A percentile compares a stretch with the other conserved stretches of the same genome.
Conservation (phyloP, 1,284 basidiomycete species). For the Rhodotorula sp. region DNA sequence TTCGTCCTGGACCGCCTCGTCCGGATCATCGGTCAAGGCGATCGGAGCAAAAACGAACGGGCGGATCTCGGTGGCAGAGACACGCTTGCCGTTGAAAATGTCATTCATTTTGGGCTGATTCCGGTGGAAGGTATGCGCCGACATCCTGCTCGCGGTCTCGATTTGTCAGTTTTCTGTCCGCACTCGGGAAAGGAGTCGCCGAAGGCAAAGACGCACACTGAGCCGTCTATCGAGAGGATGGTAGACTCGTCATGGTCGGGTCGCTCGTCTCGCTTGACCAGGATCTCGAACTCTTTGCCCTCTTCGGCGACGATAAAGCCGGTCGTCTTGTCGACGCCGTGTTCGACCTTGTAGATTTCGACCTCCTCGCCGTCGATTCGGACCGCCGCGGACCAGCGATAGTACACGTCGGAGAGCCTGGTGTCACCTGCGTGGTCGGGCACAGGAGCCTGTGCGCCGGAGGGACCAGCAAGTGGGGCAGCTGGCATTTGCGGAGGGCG, state of each 20-base stretch:
- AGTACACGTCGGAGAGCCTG: neutral
- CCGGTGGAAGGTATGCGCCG: too few relatives aligned
- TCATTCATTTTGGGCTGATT: too few relatives aligned
- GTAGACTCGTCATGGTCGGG: neutral
- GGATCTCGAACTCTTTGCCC: conserved; percentile 7
- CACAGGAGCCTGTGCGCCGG: neutral
- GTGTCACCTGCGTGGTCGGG: neutral
- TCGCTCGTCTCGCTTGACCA: too few relatives aligned
- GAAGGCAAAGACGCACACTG: neutral
- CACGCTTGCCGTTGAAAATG: neutral
- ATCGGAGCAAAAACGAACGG: conserved; percentile 22
- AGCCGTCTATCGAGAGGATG: neutral
- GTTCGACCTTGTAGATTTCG: conserved; percentile 14
- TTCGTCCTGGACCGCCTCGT: conserved; percentile 17
- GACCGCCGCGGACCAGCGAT: neutral
- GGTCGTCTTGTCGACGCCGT: neutral
- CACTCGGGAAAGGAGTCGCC: too few relatives aligned
- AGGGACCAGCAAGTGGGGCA: neutral
- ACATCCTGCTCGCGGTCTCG: too few relatives aligned
- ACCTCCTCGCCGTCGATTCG: conserved; percentile 3
- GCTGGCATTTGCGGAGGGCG: neutral
- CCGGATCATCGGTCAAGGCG: conserved; percentile 26
- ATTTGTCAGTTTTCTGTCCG: neutral
- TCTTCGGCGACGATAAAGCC: conserved; percentile 18
- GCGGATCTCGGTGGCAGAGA: neutral